Conservation (phyloP, 148 eudicot genomes). For the Arbutus unedo region DNA sequence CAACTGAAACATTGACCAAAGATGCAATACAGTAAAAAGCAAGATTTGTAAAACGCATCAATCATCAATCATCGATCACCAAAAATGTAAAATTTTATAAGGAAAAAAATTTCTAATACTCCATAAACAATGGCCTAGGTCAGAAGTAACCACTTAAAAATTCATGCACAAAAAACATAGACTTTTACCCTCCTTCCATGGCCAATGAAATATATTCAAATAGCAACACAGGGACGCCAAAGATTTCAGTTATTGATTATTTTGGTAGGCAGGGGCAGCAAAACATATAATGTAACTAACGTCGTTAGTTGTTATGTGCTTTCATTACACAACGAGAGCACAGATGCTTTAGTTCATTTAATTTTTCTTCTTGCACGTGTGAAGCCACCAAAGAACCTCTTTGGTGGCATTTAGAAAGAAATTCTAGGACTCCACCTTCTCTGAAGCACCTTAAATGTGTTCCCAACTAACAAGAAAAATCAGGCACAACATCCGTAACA, state of each 20-base stretch:
- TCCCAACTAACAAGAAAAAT: neutral
- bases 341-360: neutral
- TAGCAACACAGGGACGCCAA: too few species aligned
- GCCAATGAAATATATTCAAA: too few species aligned
- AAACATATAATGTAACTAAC: too few species aligned
- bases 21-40: neutral
- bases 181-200: too few species aligned
- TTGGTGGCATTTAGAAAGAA: neutral
- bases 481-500: neutral
- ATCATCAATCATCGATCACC: neutral
- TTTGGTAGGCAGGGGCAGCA: too few species aligned
- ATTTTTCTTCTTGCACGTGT: neutral
- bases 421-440: neutral
- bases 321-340: neutral
- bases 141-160: neutral
- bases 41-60: neutral
- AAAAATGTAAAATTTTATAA: too few species aligned
- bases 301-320: neutral
- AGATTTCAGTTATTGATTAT: too few species aligned
- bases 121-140: too few species aligned
- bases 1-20: conserved; percentile 9
- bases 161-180: neutral
- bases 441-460: neutral
- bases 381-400: neutral
- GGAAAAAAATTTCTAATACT: too few species aligned